Evolutionary conservation across 179 eudicot species (phyloP).

Genomic region (Actinidia arguta): DNA sequence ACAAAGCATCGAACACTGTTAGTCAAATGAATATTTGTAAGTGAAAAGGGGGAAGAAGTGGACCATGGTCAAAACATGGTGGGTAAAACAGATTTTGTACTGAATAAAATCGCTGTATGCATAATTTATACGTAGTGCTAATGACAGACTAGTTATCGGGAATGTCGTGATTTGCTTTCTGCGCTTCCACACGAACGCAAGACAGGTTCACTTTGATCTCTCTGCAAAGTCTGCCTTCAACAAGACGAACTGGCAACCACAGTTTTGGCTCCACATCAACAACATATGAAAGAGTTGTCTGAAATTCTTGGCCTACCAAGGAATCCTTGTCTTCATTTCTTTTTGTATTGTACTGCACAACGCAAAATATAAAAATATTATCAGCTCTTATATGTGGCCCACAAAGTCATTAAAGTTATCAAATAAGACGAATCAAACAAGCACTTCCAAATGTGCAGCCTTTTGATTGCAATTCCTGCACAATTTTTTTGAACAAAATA

Average conservation of each 20-base stretch:
- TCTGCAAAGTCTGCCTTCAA: slow-evolving; percentile 70
- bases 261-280: slow-evolving; percentile 74
- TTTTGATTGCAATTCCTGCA: neutral
- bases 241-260: slow-evolving; percentile 74
- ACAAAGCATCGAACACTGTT: no score
- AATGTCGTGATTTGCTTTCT: slow-evolving; percentile 28
- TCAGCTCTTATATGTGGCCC: slow-evolving; percentile 11
- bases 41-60: no score
- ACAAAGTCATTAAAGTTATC: neutral
- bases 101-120: no score
- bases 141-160: slow-evolving; percentile 10
- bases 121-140: no score
- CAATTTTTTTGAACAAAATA: neutral
- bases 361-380: slow-evolving; percentile 6
- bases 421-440: neutral
- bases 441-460: neutral
- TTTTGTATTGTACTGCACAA: slow-evolving; percentile 38
- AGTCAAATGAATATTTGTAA: no score
- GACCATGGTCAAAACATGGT: no score
- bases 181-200: slow-evolving; percentile 60
- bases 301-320: slow-evolving; percentile 30
- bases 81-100: no score
- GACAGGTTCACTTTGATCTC: slow-evolving; percentile 66
- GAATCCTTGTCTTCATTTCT: slow-evolving; percentile 23
- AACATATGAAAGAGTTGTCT: slow-evolving; percentile 53